phyloP scores from a whole-genome alignment of 768 basidiomycete genomes.

The Rhodotorula sphaerocarpa region DNA sequence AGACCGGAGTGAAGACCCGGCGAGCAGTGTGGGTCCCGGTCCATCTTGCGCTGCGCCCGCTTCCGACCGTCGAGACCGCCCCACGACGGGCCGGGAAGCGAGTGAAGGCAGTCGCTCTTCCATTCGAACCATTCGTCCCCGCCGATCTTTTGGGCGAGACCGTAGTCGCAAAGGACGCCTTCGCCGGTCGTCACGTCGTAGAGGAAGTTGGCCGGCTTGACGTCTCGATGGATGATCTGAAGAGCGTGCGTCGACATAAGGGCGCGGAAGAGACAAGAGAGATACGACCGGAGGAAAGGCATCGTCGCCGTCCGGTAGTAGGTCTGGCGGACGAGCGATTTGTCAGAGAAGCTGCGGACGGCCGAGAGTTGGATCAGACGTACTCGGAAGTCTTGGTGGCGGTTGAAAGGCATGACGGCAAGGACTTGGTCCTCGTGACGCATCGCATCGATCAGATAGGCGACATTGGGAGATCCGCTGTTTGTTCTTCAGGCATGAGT shows the following conservation, averaged over 20 bases:
- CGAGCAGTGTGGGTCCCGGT: background rate
- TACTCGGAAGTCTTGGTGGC: conserved; percentile 87
- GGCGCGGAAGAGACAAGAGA: conserved; percentile 82
- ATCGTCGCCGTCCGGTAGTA: conserved; percentile 70
- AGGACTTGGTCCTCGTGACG: conserved; percentile 85
- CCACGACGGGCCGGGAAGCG: conserved; percentile 48
- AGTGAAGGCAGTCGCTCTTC: conserved; percentile 62
- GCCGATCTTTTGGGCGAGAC: conserved; percentile 61
- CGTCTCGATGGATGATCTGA: conserved; percentile 87
- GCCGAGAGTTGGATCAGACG: too few relatives aligned
- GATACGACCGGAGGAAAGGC: conserved; percentile 70
- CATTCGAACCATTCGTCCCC: conserved; percentile 38
- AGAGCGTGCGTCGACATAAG: conserved; percentile 78
- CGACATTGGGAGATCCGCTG: conserved; percentile 75
- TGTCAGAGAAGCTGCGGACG: too few relatives aligned
- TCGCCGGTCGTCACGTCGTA: conserved; percentile 74
- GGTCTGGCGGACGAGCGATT: conserved; percentile 46
- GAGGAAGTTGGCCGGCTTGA: conserved; percentile 95
- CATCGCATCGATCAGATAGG: conserved; percentile 91
- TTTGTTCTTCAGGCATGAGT: background rate
- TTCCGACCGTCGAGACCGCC: conserved; percentile 14
- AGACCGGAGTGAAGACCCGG: conserved; percentile 23
- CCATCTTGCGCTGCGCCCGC: background rate
- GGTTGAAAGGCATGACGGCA: conserved; percentile 84
- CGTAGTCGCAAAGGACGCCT: conserved; percentile 89